Conservation (phyloP, 768 basidiomycete species). For the Pisolithus marmoratus region DNA sequence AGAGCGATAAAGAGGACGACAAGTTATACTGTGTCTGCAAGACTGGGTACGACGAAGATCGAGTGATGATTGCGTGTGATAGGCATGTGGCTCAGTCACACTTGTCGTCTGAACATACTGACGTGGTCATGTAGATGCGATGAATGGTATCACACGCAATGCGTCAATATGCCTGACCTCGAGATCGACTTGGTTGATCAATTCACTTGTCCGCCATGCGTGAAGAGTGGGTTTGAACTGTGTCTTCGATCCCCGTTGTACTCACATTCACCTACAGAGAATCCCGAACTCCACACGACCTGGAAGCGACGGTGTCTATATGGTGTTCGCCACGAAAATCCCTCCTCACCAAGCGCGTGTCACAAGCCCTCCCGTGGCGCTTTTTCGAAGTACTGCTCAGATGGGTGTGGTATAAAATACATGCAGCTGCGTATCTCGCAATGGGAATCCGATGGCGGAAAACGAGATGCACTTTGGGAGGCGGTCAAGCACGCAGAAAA, state of each 20-base stretch:
- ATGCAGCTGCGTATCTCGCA: conserved; percentile 60
- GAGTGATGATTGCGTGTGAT: conserved; percentile 92
- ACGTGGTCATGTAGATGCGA: conserved; percentile 59
- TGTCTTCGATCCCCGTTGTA: conserved; percentile 1
- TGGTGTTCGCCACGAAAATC: conserved; percentile 59
- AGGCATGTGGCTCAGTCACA: conserved; percentile 43
- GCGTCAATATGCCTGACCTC: conserved; percentile 74
- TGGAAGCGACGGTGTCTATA: conserved; percentile 77
- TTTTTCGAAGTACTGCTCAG: conserved; percentile 90
- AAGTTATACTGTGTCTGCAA: conserved; percentile 87
- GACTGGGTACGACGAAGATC: conserved; percentile 81
- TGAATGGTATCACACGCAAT: conserved; percentile 90
- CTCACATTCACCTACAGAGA: conserved; percentile 35
- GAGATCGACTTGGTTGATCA: conserved; percentile 87
- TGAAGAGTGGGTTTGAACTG: conserved; percentile 50
- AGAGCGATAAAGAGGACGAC: conserved; percentile 34
- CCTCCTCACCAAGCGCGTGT: conserved; percentile 61
- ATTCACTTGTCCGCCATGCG: conserved; percentile 83
- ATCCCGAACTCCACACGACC: conserved; percentile 61
- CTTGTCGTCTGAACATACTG: neutral
- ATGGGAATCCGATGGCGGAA: conserved; percentile 59
- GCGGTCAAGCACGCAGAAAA: conserved; percentile 63
- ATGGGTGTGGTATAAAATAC: conserved; percentile 76
- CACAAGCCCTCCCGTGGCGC: conserved; percentile 75
- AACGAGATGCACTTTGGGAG: conserved; percentile 65